Base-by-base conservation (phyloP, 73 alveolate species). In the Paramecium biaurelia region DNA sequence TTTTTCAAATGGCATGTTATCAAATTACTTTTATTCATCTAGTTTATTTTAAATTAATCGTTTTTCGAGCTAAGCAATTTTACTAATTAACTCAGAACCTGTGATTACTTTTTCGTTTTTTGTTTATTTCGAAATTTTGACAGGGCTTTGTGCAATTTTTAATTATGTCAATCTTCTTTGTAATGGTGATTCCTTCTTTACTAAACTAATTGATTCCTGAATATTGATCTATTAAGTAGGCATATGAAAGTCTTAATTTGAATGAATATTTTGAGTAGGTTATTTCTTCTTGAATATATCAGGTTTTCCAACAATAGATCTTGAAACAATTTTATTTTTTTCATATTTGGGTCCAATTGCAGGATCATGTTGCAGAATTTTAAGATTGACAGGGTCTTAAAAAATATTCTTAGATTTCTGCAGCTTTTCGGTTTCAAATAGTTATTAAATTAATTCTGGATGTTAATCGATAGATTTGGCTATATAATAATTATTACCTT, bases 291-390 rank as follows among this genome's bases (percentile, higher is more conserved):
- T 79, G 28, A 79, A 79, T 5, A 79, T 41, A 4, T 79, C 90
- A 0, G 90, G 90, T 79, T 79, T 79, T 23, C 90, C 90, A 1
- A 79, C 90, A 24, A 79, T 79, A 15, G 90, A 79, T 43, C 90
- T 38, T 5, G 76, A 24, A 18, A 79, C 47, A 23, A 79, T 79
- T 63, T 79, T 79, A 47, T 47, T 79, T 20, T 79, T 79, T 11
- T 41, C 74, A 24, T 41, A 42, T 23, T 45, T 38, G 2, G 90
- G 90, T 34, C 90, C 90, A 0, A 79, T 79, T 10, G 14, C 14
- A 2, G 90, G 90, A 79, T 79, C 90, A 43, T 43, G 90, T 14
- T 79, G 2, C 1, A 32, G 9, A 23, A 79, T 26, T 79, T 79
- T 41, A 11, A 42, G 43, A 79, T 79, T 79, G 1, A 79, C 56